A percentile compares a stretch with the other conserved stretches of the same genome.
Evolutionary conservation across 441 rosid genomes (phyloP).

Genomic region (Populus hybrid): DNA sequence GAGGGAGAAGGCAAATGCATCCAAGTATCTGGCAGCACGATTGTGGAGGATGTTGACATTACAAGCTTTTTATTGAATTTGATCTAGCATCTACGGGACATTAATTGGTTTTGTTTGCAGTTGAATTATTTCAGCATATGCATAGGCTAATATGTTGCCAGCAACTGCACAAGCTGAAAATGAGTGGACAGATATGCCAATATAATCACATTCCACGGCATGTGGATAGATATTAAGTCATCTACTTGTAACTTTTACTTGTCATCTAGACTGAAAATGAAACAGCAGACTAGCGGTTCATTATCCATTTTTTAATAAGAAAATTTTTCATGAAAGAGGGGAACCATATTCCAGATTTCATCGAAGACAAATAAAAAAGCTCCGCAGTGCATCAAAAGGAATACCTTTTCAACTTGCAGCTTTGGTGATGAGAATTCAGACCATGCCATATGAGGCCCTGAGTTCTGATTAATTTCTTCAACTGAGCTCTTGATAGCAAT

Average conservation of each 20-base stretch:
- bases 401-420: slow-evolving; percentile 51
- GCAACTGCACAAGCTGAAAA: background rate
- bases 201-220: background rate
- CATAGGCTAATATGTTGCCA: background rate
- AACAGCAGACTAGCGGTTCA: background rate
- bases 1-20: too few species aligned
- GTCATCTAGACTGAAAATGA: background rate
- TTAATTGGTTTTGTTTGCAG: background rate
- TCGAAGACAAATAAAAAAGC: background rate
- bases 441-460: slow-evolving; percentile 30
- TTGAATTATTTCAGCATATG: background rate
- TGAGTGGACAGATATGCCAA: background rate
- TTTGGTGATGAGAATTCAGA: slow-evolving; percentile 38
- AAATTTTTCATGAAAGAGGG: too few species aligned
- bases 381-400: slow-evolving; percentile 2
- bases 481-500: slow-evolving; percentile 26
- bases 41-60: too few species aligned
- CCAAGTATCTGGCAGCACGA: too few species aligned
- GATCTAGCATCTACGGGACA: background rate
- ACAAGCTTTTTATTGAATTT: too few species aligned
- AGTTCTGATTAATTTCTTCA: slow-evolving; percentile 26
- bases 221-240: background rate
- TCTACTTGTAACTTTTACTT: background rate
- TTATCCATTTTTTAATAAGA: background rate
- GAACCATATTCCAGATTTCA: background rate